Evolutionary conservation across 2,329 filamentous ascomycete genomes (phyloP).

Genomic region (Ophiostoma piceae): DNA sequence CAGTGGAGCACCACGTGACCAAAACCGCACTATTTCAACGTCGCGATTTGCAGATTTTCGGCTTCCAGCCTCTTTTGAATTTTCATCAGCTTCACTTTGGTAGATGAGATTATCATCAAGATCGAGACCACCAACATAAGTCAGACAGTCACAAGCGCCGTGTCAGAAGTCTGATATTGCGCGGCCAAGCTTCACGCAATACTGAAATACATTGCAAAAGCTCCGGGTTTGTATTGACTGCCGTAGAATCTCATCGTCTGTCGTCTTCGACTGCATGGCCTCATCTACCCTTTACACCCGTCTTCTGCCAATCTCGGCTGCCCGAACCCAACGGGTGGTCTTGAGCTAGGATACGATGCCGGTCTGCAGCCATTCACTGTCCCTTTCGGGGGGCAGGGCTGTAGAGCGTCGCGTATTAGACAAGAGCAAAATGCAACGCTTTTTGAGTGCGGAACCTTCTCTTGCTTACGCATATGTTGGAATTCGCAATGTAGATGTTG

Average conservation of each 20-base stretch:
- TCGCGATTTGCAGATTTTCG: background rate
- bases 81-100: background rate
- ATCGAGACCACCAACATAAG: background rate
- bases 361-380: slow-evolving; percentile 18
- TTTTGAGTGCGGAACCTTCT: slow-evolving; percentile 40
- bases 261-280: background rate
- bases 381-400: slow-evolving; percentile 16
- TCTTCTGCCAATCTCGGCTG: slow-evolving; percentile 40
- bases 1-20: background rate
- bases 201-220: background rate
- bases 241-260: background rate
- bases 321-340: slow-evolving; percentile 34
- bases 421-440: slow-evolving; percentile 37
- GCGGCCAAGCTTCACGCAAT: background rate
- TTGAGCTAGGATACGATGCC: slow-evolving; percentile 35
- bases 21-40: background rate
- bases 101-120: background rate
- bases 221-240: background rate
- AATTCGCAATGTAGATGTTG: slow-evolving; percentile 40
- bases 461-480: slow-evolving; percentile 33
- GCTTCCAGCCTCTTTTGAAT: background rate
- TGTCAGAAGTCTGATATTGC: background rate
- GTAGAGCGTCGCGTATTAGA: slow-evolving; percentile 33
- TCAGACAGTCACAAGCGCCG: background rate
- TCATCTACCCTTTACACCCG: slow-evolving; percentile 18